Percentiles rank a stretch among this genome's conserved stretches.
Evolutionary conservation across 345 rosid genomes (phyloP).

Genomic region (Mallotus nudiflorus): DNA sequence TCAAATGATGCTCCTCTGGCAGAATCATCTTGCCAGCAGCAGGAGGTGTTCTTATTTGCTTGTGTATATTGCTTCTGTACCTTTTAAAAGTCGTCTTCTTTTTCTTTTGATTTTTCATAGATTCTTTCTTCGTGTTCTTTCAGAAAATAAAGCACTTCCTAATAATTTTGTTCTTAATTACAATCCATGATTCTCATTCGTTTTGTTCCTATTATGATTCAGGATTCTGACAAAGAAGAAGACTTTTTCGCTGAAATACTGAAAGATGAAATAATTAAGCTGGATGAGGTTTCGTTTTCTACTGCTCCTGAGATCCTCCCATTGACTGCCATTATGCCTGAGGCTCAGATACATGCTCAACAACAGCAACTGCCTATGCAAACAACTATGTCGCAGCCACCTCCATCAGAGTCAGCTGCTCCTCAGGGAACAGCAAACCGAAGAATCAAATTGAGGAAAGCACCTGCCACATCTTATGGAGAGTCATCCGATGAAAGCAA

Average conservation of each 20-base stretch:
- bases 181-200: neutral
- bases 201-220: conserved; percentile 12
- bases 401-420: neutral
- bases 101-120: neutral
- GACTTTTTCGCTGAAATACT: conserved; percentile 74
- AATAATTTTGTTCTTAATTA: too few relatives aligned
- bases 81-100: neutral
- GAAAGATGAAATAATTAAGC: conserved; percentile 73
- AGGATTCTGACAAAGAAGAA: conserved; percentile 49
- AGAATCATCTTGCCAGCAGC: conserved; percentile 46
- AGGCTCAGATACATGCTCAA: conserved; percentile 13
- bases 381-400: neutral
- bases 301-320: conserved; percentile 6
- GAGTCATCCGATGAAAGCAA: neutral
- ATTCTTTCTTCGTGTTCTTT: too few relatives aligned
- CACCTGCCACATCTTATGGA: neutral
- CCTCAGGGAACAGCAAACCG: conserved; percentile 29
- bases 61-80: neutral
- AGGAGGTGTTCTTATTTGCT: conserved; percentile 40
- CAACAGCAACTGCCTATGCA: neutral
- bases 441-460: conserved; percentile 30
- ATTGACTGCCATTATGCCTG: conserved; percentile 8
- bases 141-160: too few relatives aligned
- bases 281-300: conserved; percentile 43
- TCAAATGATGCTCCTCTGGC: conserved; percentile 32